Percentiles rank a stretch among this genome's conserved stretches.
These are phyloP conservation scores for Colletotrichum tamarilloi DNA, from an alignment of 2,329 filamentous ascomycete species.

Conservation along the genomic window DNA sequence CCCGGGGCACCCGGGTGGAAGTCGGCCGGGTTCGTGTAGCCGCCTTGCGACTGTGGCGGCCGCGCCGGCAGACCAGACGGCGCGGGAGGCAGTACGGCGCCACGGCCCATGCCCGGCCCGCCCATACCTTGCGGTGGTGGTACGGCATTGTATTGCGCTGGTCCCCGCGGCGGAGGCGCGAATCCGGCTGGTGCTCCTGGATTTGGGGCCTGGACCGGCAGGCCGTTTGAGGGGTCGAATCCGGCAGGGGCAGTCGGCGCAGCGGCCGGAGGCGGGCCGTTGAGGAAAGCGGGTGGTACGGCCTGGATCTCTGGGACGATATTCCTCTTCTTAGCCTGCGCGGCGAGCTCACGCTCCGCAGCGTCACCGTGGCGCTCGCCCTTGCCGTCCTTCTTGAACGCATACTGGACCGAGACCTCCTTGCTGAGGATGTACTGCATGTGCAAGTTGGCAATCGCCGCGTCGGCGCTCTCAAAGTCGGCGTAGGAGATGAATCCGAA, in stretches of 20 bases:
- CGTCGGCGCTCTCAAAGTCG: slow-evolving; percentile 93
- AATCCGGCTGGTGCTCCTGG: slow-evolving; percentile 49
- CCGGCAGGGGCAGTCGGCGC: slow-evolving; percentile 41
- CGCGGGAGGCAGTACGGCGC: slow-evolving; percentile 56
- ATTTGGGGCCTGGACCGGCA: slow-evolving; percentile 36
- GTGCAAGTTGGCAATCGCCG: slow-evolving; percentile 91
- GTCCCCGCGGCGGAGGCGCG: slow-evolving; percentile 48
- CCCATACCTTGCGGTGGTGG: slow-evolving; percentile 29
- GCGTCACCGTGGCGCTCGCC: slow-evolving; percentile 95
- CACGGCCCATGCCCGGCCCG: slow-evolving; percentile 38
- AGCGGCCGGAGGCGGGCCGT: slow-evolving; percentile 40
- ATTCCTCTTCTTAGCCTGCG: slow-evolving; percentile 94
- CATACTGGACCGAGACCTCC: slow-evolving; percentile 95
- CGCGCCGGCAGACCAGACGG: slow-evolving; percentile 63
- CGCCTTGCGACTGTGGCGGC: slow-evolving; percentile 58
- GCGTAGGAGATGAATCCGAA: slow-evolving; percentile 96
- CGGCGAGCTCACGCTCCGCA: slow-evolving; percentile 90
- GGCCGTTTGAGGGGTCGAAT: slow-evolving; percentile 48
- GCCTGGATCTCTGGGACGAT: slow-evolving; percentile 84
- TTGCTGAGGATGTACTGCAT: slow-evolving; percentile 98
- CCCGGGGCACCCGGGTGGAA: slow-evolving; percentile 53
- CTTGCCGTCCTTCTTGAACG: slow-evolving; percentile 99
- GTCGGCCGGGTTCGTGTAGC: slow-evolving; percentile 59
- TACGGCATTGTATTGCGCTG: slow-evolving; percentile 46
- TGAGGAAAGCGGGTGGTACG: slow-evolving; percentile 78